A percentile compares a stretch with the other conserved stretches of the same genome.
These are phyloP conservation scores for Leccinum barrowsii DNA, from an alignment of 768 basidiomycete genomes.

Conservation along the genomic window DNA sequence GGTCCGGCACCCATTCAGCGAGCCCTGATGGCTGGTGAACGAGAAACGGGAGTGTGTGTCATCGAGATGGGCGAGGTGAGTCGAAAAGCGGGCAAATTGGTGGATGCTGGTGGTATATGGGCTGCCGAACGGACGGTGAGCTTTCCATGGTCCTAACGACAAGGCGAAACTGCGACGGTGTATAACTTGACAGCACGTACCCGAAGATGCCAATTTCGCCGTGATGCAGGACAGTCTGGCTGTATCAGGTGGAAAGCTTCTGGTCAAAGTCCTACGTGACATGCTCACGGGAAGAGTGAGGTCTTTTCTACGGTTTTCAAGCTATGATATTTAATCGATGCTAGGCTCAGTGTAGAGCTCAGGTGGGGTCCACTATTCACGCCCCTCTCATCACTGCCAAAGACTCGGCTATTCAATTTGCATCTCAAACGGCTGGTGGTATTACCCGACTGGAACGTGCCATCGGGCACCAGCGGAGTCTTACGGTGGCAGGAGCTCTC, in stretches of 20 bases:
- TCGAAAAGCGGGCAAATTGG: conserved; percentile 48
- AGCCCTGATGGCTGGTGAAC: conserved; percentile 63
- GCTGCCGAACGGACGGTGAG: conserved; percentile 42
- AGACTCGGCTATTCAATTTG: conserved; percentile 18
- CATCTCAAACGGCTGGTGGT: conserved; percentile 17
- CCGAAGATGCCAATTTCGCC: conserved; percentile 48
- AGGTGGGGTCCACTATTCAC: conserved; percentile 37
- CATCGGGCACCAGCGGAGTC: conserved; percentile 28
- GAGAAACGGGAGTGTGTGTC: conserved; percentile 75
- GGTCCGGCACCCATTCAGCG: conserved; percentile 91
- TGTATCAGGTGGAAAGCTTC: conserved; percentile 57
- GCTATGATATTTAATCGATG: background rate
- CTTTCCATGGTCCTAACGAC: too few relatives aligned
- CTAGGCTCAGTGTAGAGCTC: conserved; percentile 51
- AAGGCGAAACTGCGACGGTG: background rate
- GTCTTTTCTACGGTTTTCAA: background rate
- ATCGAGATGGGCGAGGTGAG: conserved; percentile 65
- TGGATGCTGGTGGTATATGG: conserved; percentile 79
- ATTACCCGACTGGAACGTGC: conserved; percentile 25
- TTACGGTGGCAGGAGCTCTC: conserved; percentile 20
- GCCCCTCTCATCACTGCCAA: conserved; percentile 42
- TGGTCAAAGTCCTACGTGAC: conserved; percentile 67
- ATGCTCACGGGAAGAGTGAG: conserved; percentile 56
- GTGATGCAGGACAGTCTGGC: conserved; percentile 61
- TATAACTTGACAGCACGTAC: conserved; percentile 44